Conservation (phyloP, 345 rosid genomes). For the Schrenkiella parvula region DNA sequence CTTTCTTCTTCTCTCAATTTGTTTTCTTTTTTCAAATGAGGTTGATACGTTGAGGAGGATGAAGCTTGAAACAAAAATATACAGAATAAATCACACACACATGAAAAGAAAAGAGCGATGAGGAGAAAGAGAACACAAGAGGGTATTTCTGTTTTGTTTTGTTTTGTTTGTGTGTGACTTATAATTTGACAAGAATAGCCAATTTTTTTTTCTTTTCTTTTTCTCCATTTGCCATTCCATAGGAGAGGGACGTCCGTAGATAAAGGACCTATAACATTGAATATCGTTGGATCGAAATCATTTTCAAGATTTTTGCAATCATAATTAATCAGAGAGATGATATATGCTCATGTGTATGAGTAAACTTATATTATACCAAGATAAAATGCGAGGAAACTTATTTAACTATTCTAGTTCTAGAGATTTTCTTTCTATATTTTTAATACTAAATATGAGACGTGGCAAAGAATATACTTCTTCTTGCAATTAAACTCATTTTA, state of each 20-base stretch:
- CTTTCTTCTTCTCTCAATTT: neutral
- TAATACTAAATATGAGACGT: neutral
- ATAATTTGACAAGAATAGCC: conserved; percentile 34
- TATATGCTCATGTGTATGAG: neutral
- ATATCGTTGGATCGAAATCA: conserved; percentile 14
- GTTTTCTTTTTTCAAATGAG: neutral
- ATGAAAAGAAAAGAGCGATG: neutral
- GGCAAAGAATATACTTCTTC: neutral
- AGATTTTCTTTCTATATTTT: neutral
- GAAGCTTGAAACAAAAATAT: conserved; percentile 12
- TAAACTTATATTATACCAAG: neutral
- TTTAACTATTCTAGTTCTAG: neutral
- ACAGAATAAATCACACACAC: conserved; percentile 10
- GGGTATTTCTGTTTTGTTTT: conserved; percentile 15
- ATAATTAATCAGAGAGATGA: neutral
- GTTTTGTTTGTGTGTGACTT: conserved; percentile 26
- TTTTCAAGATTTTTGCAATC: conserved; percentile 3
- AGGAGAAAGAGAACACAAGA: conserved; percentile 13
- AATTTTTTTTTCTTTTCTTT: neutral
- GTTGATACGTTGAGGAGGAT: conserved; percentile 9
- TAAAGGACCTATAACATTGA: conserved; percentile 18
- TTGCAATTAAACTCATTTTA: neutral
- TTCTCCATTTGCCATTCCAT: conserved; percentile 22
- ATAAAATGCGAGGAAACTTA: neutral
- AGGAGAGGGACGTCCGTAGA: conserved; percentile 36